Conservation (phyloP, 768 basidiomycete species). For the Mrakia frigida region DNA sequence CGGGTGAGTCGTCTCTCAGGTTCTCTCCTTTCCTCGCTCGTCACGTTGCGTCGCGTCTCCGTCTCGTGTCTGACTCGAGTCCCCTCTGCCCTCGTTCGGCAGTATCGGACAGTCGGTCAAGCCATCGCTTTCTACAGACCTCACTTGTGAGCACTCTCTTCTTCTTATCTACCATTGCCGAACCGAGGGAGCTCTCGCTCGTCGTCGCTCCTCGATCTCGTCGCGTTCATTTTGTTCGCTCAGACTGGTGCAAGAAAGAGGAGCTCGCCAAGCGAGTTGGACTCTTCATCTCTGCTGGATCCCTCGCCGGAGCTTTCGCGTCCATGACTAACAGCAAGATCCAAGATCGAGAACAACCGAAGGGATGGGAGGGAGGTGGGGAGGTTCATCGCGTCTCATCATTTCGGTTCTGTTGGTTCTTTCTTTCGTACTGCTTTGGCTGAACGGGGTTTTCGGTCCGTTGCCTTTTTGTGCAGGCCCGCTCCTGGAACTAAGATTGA, state of each 20-base stretch:
- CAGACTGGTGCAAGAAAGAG: slow-evolving; percentile 41
- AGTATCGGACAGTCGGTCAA: slow-evolving; percentile 37
- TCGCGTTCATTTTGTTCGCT: neutral
- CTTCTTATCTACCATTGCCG: too few relatives aligned
- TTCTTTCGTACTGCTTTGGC: neutral
- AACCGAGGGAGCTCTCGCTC: too few relatives aligned
- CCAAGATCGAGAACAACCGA: slow-evolving; percentile 10
- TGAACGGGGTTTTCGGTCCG: too few relatives aligned
- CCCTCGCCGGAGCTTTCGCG: slow-evolving; percentile 36
- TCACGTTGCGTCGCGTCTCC: too few relatives aligned
- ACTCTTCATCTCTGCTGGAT: slow-evolving; percentile 46
- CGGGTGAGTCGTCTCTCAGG: too few relatives aligned
- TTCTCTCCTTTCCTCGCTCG: too few relatives aligned
- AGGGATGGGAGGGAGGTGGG: slow-evolving; percentile 24
- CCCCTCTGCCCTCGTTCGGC: slow-evolving; percentile 35
- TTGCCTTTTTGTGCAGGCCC: neutral
- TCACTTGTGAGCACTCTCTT: too few relatives aligned
- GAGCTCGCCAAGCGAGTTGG: slow-evolving; percentile 47
- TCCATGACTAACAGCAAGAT: slow-evolving; percentile 37
- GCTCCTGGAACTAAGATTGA: neutral
- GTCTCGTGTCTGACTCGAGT: too few relatives aligned
- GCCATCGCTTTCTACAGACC: slow-evolving; percentile 37
- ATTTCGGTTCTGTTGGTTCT: neutral
- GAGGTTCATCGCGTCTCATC: too few relatives aligned
- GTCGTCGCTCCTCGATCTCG: neutral